Evolutionary conservation across 2,329 filamentous ascomycete genomes (phyloP), one percentile per base, ranked within the genome.

Genomic region (Metarhizium robertsii): DNA sequence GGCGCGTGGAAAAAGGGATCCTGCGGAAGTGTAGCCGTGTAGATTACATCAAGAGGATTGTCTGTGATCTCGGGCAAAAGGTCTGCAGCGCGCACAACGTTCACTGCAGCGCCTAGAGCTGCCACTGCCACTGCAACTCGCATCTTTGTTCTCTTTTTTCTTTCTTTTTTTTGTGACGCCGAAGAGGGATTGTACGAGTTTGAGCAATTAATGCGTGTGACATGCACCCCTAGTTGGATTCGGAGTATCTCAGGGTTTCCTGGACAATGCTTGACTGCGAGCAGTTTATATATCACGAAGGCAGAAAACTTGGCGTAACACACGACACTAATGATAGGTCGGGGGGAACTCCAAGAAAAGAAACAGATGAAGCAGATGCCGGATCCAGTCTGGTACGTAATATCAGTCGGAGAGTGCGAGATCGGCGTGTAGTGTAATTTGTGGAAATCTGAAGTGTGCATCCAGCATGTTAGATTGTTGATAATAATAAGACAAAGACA

Each of bases 1-100:
- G 56, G 47, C 60, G 79, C 79, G 4, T 75, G 73, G 66, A 78
- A 81, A 69, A 80, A 80, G 3, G 75, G 69, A 36, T 75, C 65
- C 3, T 77, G 67, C 13, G 82, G 81, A 4, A 89, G 75, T 2
- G 68, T 72, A 18, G 82, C 86, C 55, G 74, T 71, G 69, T 83
- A 87, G 38, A 73, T 67, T 32, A 74, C 69, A 42, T 77, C 57
- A 30, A 53, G 11, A 2, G 84, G 80, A 71, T 88, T 88, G 69
- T 79, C 73, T 18, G 65, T 70, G 25, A 81, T 74, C 48, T 76
- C 66, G 7, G 74, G 67, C 47, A 85, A 83, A 61, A 81, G 73
- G 53, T 67, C 62, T 32, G 66, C 67, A 53, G 54, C 57, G 16
- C 57, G 55, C 46, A 40, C 48, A 40, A 29, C n/a, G 8, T 48